A percentile compares a stretch with the other conserved stretches of the same genome.
phyloP scores from a whole-genome alignment of 768 basidiomycete species.

The Arthromyces matolae region DNA sequence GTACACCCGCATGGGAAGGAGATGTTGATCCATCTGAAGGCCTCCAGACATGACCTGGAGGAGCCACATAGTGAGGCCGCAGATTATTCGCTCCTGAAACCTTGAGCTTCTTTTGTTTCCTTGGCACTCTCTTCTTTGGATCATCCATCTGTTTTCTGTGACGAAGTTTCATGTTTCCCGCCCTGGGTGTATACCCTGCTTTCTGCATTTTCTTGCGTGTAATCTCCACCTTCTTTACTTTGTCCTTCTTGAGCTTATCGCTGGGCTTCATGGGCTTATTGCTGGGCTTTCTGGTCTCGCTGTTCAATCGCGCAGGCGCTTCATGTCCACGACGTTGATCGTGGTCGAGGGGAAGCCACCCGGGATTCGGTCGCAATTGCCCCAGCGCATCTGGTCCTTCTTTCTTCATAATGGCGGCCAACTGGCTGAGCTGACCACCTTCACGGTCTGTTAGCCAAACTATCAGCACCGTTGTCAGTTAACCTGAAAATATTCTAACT shows the following conservation, averaged over 20 bases:
- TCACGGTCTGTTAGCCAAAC: background rate
- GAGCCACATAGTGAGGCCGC: background rate
- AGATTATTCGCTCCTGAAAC: no score
- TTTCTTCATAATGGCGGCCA: background rate
- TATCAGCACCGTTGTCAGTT: background rate
- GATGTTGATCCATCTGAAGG: background rate
- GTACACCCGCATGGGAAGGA: slow-evolving; percentile 1
- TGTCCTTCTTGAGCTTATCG: no score
- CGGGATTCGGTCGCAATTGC: slow-evolving; percentile 10
- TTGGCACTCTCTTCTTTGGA: background rate
- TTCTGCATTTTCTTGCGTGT: no score
- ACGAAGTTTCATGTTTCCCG: no score
- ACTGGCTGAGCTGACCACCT: background rate
- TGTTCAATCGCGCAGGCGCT: slow-evolving; percentile 7
- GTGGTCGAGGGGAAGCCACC: slow-evolving; percentile 11
- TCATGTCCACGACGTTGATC: slow-evolving; percentile 14
- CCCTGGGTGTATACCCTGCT: no score
- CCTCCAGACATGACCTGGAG: slow-evolving; percentile 4
- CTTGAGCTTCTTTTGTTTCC: background rate
- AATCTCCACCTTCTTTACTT: no score
- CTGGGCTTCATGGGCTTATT: no score
- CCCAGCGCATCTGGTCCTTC: slow-evolving; percentile 2
- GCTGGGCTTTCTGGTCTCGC: no score
- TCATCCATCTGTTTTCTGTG: no score
- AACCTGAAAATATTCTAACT: background rate